phyloP scores from a whole-genome alignment of 1,139 yeast species.

The Geotrichum histeridarum region DNA sequence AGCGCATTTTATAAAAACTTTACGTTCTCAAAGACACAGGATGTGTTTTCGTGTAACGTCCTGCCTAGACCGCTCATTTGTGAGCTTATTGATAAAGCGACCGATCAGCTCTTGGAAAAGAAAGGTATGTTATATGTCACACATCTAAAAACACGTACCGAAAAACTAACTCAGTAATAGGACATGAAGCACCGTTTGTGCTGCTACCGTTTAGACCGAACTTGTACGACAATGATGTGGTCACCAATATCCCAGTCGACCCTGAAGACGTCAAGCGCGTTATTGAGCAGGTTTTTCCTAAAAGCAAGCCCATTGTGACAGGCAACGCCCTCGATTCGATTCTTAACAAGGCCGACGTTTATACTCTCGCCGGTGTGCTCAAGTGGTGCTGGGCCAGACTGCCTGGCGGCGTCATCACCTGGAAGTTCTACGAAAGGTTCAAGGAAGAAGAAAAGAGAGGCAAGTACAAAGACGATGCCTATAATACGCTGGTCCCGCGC shows the following conservation, averaged over 20 bases:
- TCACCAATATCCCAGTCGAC: slow-evolving; percentile 20
- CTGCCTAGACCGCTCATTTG: slow-evolving; percentile 9
- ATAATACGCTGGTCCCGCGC: slow-evolving; percentile 74
- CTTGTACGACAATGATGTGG: slow-evolving; percentile 5
- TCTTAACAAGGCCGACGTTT: slow-evolving; percentile 30
- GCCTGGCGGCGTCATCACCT: slow-evolving; percentile 73
- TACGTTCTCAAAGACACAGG: slow-evolving; percentile 9
- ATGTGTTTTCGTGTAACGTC: slow-evolving; percentile 7
- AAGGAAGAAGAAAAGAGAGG: slow-evolving; percentile 51
- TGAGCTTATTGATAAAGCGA: slow-evolving; percentile 6
- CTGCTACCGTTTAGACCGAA: slow-evolving; percentile 33
- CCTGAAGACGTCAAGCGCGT: slow-evolving; percentile 27
- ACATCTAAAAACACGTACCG: too few relatives aligned
- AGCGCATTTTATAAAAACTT: slow-evolving; percentile 8
- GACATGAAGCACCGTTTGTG: slow-evolving; percentile 30
- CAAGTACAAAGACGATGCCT: slow-evolving; percentile 63
- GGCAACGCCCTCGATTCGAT: slow-evolving; percentile 31
- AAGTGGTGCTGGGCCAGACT: slow-evolving; percentile 84
- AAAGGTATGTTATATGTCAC: not conserved
- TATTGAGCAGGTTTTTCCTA: slow-evolving; percentile 29
- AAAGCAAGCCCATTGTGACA: slow-evolving; percentile 25
- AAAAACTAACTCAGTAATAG: slow-evolving; percentile 3
- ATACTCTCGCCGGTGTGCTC: slow-evolving; percentile 62
- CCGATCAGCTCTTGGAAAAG: slow-evolving; percentile 1
- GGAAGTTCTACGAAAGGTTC: slow-evolving; percentile 76